These are phyloP conservation scores for Pseudotulostoma volvatum DNA, from an alignment of 495 filamentous ascomycete genomes.

Conservation along the genomic window DNA sequence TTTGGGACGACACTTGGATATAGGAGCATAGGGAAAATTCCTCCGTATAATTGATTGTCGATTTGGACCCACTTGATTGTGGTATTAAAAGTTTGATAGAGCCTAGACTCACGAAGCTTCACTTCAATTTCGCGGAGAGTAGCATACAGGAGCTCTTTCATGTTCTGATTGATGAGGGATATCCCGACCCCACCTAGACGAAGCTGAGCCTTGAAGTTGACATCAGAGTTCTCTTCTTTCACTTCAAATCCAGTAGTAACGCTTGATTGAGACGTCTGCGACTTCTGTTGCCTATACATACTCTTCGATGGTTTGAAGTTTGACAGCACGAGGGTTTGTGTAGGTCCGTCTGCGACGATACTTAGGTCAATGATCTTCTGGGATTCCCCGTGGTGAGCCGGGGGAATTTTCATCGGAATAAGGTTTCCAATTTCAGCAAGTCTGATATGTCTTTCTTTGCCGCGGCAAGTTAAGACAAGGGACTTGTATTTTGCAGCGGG, in stretches of 20 bases:
- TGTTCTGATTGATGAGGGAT: slow-evolving; percentile 79
- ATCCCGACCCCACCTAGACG: slow-evolving; percentile 82
- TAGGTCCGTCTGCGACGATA: slow-evolving; percentile 85
- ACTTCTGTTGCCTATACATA: slow-evolving; percentile 71
- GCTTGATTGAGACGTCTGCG: slow-evolving; percentile 39
- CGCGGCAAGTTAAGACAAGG: slow-evolving; percentile 61
- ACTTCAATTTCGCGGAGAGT: slow-evolving; percentile 87
- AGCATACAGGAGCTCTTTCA: slow-evolving; percentile 84
- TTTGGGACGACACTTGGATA: slow-evolving; percentile 99
- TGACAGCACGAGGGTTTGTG: slow-evolving; percentile 83
- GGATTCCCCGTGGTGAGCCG: slow-evolving; percentile 35
- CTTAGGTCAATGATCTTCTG: slow-evolving; percentile 89
- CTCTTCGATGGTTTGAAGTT: slow-evolving; percentile 91
- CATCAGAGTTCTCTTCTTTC: slow-evolving; percentile 71
- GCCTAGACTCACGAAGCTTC: slow-evolving; percentile 75
- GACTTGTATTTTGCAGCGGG: slow-evolving; percentile 93
- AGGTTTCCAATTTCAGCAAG: slow-evolving; percentile 92
- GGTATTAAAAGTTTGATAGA: slow-evolving; percentile 79
- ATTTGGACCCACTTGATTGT: slow-evolving; percentile 98
- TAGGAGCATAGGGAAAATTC: slow-evolving; percentile 91
- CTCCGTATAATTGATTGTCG: slow-evolving; percentile 96
- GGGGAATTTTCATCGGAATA: slow-evolving; percentile 69
- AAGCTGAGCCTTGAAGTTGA: slow-evolving; percentile 76
- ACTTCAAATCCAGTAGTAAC: slow-evolving; percentile 68
- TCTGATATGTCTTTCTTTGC: slow-evolving; percentile 76